A percentile compares a stretch with the other conserved stretches of the same genome.
Evolutionary conservation across 495 filamentous ascomycete genomes (phyloP).

Genomic region (Lasiosphaeria hispida): DNA sequence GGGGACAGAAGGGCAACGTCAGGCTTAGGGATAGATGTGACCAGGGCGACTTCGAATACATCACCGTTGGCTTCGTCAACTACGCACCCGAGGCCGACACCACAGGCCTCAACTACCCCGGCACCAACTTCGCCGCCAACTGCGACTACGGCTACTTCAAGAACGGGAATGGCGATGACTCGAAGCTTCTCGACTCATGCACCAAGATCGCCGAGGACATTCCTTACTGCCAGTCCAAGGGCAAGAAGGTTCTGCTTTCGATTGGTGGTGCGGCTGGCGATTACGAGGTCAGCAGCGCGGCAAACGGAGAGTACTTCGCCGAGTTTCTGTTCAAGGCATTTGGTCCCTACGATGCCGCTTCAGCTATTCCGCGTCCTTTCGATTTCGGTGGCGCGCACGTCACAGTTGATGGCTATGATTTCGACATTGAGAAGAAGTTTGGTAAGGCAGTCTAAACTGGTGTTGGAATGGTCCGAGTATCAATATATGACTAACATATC

Average conservation of each 20-base stretch:
- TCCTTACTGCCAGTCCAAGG: conserved; percentile 56
- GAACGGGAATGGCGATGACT: conserved; percentile 28
- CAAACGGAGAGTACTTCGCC: conserved; percentile 55
- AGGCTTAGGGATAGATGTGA: conserved; percentile 33
- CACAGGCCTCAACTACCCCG: conserved; percentile 34
- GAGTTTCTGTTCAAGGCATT: conserved; percentile 65
- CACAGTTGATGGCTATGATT: conserved; percentile 65
- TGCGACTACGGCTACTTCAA: conserved; percentile 19
- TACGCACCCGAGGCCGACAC: conserved; percentile 37
- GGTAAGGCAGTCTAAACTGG: too few relatives aligned
- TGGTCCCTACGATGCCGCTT: conserved; percentile 47
- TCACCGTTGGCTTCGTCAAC: conserved; percentile 45
- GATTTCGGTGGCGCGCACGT: conserved; percentile 42
- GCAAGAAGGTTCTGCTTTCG: conserved; percentile 65
- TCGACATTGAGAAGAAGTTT: conserved; percentile 57
- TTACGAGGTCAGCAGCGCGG: conserved; percentile 48
- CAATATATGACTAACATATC: neutral
- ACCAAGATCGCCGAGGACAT: conserved; percentile 53
- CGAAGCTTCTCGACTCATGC: conserved; percentile 42
- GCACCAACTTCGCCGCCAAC: conserved; percentile 38
- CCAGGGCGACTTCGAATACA: conserved; percentile 34
- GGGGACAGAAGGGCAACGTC: conserved; percentile 33
- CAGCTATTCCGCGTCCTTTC: conserved; percentile 57
- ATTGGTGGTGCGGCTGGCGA: conserved; percentile 50
- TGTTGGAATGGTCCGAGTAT: too few relatives aligned